These are phyloP conservation scores for Aureobasidium sp. DNA, from an alignment of 2,329 filamentous ascomycete genomes.

Conservation along the genomic window DNA sequence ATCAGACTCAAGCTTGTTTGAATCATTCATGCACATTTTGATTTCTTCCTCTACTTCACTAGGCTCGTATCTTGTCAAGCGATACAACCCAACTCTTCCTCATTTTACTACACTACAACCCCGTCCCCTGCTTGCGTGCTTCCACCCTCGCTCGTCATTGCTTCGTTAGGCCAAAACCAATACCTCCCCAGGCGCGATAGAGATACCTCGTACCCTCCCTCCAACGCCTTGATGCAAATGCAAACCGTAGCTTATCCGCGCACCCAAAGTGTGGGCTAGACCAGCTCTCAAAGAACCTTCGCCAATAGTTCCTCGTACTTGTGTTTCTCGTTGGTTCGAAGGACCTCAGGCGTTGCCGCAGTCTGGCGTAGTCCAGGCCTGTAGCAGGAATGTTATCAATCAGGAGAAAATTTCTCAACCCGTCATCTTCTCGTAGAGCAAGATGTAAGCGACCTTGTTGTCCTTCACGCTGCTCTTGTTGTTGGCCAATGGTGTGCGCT, in stretches of 20 bases:
- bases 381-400: not conserved
- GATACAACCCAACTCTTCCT: not conserved
- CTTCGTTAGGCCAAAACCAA: slow-evolving; percentile 1
- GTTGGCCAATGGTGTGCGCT: slow-evolving; percentile 47
- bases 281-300: not conserved
- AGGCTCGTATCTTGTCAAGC: not conserved
- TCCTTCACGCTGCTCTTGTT: slow-evolving; percentile 56
- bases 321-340: not conserved
- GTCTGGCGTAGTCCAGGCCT: not conserved
- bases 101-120: not conserved
- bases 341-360: not conserved
- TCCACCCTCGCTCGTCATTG: not conserved
- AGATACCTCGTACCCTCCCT: not conserved
- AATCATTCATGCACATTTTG: not conserved
- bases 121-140: not conserved
- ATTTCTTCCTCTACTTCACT: not conserved
- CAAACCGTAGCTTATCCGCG: not conserved
- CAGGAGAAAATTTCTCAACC: slow-evolving; percentile 14
- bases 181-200: not conserved
- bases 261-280: not conserved
- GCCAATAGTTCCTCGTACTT: not conserved
- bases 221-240: slow-evolving; percentile 3
- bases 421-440: slow-evolving; percentile 80
- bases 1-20: too few species aligned
- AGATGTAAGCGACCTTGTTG: slow-evolving; percentile 92